Evolutionary conservation across 345 rosid genomes (phyloP), one percentile per base, ranked within the genome.

Genomic region (Camelina sativa): DNA sequence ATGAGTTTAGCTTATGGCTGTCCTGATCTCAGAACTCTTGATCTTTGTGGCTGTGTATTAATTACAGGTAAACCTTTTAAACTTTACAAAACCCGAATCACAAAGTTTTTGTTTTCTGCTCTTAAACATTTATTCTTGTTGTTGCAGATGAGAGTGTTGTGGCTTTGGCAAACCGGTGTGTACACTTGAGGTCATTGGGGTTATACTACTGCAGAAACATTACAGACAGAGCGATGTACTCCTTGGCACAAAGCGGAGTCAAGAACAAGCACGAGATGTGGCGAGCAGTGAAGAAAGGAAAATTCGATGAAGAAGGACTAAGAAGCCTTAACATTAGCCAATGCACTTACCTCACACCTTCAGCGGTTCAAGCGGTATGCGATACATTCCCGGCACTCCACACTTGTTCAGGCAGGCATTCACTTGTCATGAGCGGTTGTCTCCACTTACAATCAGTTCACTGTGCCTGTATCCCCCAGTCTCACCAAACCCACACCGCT

Each of bases 341-440:
- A 81, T 92, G 99, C 86, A 95, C 97, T 4, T 92, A 96, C 23
- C 87, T 95, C 4, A 95, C 97, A 2, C 99, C 99, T 35, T 82
- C 91, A 4, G 99, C 99, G 0, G 97, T 95, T 58, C 97, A 95
- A 86, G 89, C 92, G 3, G 82, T 95, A 1, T 95, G 99, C 4
- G 99, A 92, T 77, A 88, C 92, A 0, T 92, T 94, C 77, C 99
- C 99, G 0, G 91, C 93, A 0, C 91, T 95, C 61, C 99, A 92
- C 83, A 92, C 99, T 38, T 95, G 99, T 81, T 90, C 93, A 0
- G 93, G 96, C 11, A 85, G 91, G 79, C 99, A 95, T 77, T 90
- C 99, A 2, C 94, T 95, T 4, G 97, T 90, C 44, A 95, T 95
- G 89, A 95, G 99, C 52, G 99, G 99, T 52, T 94, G 97, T 78